phyloP scores from a whole-genome alignment of 148 eudicot species.

The Selenicereus undatus region DNA sequence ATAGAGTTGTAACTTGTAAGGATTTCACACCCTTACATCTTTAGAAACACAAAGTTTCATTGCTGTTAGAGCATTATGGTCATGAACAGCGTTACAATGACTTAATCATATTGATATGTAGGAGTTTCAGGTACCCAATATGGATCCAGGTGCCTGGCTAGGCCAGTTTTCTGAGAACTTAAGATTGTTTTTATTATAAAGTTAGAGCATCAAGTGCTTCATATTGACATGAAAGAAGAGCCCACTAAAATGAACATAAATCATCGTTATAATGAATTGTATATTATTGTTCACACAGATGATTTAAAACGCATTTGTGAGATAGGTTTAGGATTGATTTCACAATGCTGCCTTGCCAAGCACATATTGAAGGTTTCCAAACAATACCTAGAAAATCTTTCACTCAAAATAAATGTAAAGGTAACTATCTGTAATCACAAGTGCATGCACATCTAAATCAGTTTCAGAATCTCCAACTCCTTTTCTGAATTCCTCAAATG shows the following conservation, averaged over 20 bases:
- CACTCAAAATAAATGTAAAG: slow-evolving; percentile 88
- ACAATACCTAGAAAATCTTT: slow-evolving; percentile 72
- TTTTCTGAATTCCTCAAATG: background rate
- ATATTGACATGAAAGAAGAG: too few relatives aligned
- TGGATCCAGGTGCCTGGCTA: too few relatives aligned
- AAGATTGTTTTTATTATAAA: background rate
- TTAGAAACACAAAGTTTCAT: background rate
- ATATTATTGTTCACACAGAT: slow-evolving; percentile 29
- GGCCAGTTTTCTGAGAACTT: too few relatives aligned
- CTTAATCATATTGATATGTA: background rate
- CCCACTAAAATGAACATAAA: too few relatives aligned
- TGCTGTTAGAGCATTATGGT: background rate
- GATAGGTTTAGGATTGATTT: slow-evolving; percentile 74
- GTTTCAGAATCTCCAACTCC: background rate
- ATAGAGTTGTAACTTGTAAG: background rate
- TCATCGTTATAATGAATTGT: too few relatives aligned
- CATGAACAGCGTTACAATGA: background rate
- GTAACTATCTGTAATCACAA: slow-evolving; percentile 24
- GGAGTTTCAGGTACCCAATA: too few relatives aligned
- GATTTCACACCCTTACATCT: background rate
- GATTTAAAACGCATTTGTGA: slow-evolving; percentile 81
- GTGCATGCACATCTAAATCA: background rate
- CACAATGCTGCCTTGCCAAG: slow-evolving; percentile 81
- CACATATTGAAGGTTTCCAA: slow-evolving; percentile 57
- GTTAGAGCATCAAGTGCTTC: background rate